Base-by-base conservation (phyloP, 1,139 yeast species). In the Pichia sp. region DNA sequence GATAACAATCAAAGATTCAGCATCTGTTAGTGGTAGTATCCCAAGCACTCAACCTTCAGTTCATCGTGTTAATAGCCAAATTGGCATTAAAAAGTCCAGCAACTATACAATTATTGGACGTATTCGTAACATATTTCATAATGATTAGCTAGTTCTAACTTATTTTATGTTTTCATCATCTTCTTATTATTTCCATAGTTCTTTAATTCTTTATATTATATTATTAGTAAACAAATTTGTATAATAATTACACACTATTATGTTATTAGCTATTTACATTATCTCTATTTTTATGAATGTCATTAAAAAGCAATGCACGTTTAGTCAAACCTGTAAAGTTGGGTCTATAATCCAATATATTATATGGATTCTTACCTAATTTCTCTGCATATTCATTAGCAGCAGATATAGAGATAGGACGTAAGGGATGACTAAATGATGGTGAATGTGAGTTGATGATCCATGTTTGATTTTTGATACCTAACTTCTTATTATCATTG, bases 371-470 rank as follows among this genome's bases (percentile, higher is more conserved):
- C 28, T 73, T 67, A 1, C 82, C 83, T 25, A 73, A 59, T 39
- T 66, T 64, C 57, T 80, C 80, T 45, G 71, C 67, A 50, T 74
- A 71, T 25, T 65, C 67, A 39, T 74, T 75, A 6, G 82, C 80
- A 50, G 74, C 66, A 42, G 71, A 70, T 74, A 79, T 73, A n/a
- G 70, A 68, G 19, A 81, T 76, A 8, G 74, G 74, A 51, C 70
- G 71, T 56, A 81, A 70, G 57, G 70, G 73, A 14, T 48, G 47
- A 27, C 44, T n/a, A 3, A n/a, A 10, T 16, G 44, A 25, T 16
- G 30, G 30, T 16, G 30, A 27, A 9, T 22, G 22, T 13, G 29
- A 39, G 3, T 22, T 14, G 10, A 39, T 39, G 18, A 39, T 22
- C 42, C 42, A 39, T 39, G 42, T 22, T 39, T 39, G 42, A 25